phyloP scores from a whole-genome alignment of 2,329 filamentous ascomycete genomes.

The Nemania sp. region DNA sequence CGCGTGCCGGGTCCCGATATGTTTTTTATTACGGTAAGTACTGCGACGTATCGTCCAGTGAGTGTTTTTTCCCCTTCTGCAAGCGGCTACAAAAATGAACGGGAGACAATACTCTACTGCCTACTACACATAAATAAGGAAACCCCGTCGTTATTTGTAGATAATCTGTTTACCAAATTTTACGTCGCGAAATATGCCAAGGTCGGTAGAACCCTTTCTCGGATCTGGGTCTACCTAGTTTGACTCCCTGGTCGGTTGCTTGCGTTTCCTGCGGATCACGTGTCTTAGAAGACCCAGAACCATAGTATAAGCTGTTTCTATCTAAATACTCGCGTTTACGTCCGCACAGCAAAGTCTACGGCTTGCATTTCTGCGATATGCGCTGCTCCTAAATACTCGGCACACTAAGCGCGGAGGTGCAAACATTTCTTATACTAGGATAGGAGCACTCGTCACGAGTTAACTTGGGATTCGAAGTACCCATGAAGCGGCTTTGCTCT shows the following conservation, averaged over 20 bases:
- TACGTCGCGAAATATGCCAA: conserved; percentile 7
- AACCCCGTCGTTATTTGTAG: conserved; percentile 8
- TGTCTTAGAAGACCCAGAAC: not conserved
- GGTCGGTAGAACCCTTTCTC: conserved; percentile 4
- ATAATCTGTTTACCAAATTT: conserved; percentile 3
- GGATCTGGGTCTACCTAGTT: conserved; percentile 10
- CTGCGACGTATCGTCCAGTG: no score
- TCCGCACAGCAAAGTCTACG: not conserved
- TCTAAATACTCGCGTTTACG: no score
- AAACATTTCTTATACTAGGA: conserved; percentile 3
- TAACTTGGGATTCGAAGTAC: not conserved
- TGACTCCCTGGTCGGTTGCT: conserved; percentile 2
- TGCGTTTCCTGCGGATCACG: conserved; percentile 6
- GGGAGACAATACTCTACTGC: conserved; percentile 6
- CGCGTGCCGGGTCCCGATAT: no score
- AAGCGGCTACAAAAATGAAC: no score
- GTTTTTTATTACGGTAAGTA: no score
- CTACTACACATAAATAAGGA: conserved; percentile 5
- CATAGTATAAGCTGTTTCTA: no score
- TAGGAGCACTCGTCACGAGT: not conserved
- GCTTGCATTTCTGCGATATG: conserved; percentile 7
- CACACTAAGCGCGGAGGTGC: not conserved
- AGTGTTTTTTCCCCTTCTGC: no score
- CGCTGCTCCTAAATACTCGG: conserved; percentile 2
- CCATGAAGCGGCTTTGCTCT: not conserved